A percentile compares a stretch with the other conserved stretches of the same genome.
These are phyloP conservation scores for Handroanthus guayacan DNA, from an alignment of 257 asterid genomes.

Conservation along the genomic window DNA sequence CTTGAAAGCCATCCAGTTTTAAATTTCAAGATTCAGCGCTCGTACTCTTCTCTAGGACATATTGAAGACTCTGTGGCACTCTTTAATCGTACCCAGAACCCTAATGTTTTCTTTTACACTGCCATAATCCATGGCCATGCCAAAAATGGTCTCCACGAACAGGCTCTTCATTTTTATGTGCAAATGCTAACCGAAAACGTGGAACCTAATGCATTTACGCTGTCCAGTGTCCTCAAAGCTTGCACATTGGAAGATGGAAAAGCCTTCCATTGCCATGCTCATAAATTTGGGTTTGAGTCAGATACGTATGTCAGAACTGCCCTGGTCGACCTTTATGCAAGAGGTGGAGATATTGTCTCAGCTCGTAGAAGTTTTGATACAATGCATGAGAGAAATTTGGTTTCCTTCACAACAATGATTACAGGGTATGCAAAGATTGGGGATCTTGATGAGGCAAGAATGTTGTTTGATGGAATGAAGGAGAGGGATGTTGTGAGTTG, in stretches of 20 bases:
- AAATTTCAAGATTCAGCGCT: conserved; percentile 60
- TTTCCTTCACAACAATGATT: conserved; percentile 58
- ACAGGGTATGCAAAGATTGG: conserved; percentile 58
- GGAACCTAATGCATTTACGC: conserved; percentile 56
- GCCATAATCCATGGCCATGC: conserved; percentile 57
- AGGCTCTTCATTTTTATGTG: conserved; percentile 49
- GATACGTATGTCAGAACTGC: conserved; percentile 56
- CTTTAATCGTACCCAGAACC: conserved; percentile 49
- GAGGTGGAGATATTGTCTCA: conserved; percentile 45
- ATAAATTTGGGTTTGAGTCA: conserved; percentile 50
- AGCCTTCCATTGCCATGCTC: conserved; percentile 54
- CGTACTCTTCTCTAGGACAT: conserved; percentile 53
- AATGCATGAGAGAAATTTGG: conserved; percentile 50
- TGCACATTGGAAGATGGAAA: conserved; percentile 43
- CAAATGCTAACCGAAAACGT: conserved; percentile 54
- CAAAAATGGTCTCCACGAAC: conserved; percentile 47
- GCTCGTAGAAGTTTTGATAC: conserved; percentile 53
- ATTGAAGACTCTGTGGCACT: conserved; percentile 45
- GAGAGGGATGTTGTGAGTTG: conserved; percentile 64
- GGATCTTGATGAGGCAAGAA: conserved; percentile 51
- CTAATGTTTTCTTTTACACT: conserved; percentile 55
- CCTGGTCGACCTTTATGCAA: conserved; percentile 54
- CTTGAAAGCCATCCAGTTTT: conserved; percentile 48
- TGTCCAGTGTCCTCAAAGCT: conserved; percentile 53
- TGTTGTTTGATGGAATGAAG: conserved; percentile 53